Evolutionary conservation across 345 rosid species (phyloP).

Genomic region (Populus simonii): DNA sequence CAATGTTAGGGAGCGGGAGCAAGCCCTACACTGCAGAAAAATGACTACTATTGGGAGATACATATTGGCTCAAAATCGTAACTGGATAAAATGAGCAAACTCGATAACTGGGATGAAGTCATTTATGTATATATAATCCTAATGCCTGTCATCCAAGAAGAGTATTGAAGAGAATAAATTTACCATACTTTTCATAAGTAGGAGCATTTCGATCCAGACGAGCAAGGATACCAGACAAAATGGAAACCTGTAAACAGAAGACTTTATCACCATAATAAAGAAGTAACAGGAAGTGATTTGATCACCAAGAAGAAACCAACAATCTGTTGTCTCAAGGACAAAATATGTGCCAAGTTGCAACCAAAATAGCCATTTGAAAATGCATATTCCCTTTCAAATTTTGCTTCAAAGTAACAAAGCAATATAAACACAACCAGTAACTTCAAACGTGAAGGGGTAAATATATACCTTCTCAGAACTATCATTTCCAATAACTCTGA

Average conservation of each 20-base stretch:
- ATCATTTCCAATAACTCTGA: slow-evolving; percentile 96
- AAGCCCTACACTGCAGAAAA: neutral
- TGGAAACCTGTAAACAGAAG: slow-evolving; percentile 70
- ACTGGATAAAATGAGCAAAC: neutral
- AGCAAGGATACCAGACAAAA: slow-evolving; percentile 92
- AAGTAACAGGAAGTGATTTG: no score
- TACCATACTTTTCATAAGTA: slow-evolving; percentile 64
- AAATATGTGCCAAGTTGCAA: neutral
- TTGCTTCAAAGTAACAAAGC: neutral
- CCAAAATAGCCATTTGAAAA: neutral
- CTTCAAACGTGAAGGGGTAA: neutral
- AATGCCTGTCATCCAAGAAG: neutral
- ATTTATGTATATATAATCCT: neutral
- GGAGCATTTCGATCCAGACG: slow-evolving; percentile 99
- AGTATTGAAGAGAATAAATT: neutral
- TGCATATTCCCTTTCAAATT: neutral
- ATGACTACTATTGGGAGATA: neutral
- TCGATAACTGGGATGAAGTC: neutral
- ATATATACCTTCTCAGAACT: slow-evolving; percentile 86
- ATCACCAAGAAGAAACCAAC: neutral
- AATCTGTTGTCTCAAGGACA: neutral
- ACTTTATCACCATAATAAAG: neutral
- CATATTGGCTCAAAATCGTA: neutral
- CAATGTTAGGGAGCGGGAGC: neutral
- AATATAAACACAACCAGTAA: neutral